Evolutionary conservation across 176 grass and related monocot species (phyloP).

Genomic region (Oropetium thomaeum): DNA sequence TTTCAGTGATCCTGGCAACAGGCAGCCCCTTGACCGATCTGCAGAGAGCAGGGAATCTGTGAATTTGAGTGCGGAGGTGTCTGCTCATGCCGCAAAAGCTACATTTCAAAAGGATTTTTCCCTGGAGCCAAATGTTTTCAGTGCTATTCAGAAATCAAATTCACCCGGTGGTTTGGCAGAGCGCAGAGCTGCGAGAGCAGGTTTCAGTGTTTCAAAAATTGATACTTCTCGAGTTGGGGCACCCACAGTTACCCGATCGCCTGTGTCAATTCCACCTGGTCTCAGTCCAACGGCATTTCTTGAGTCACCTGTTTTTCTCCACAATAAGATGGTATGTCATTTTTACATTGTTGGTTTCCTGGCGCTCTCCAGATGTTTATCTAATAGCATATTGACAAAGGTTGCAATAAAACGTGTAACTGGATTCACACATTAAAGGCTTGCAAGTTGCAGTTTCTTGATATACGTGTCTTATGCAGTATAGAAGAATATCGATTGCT

Average conservation of each 20-base stretch:
- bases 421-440: background rate
- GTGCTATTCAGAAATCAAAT: constrained; percentile 49
- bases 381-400: background rate
- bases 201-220: constrained; percentile 75
- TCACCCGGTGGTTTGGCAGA: constrained; percentile 58
- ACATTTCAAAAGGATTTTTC: constrained; percentile 41
- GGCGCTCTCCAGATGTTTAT: background rate
- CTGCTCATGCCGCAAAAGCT: constrained; percentile 25
- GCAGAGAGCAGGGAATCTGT: constrained; percentile 27
- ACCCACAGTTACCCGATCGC: constrained; percentile 54
- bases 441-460: constrained; percentile 15
- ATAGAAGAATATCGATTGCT: constrained; percentile 13
- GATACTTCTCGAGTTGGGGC: constrained; percentile 68
- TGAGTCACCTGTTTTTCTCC: constrained; percentile 91
- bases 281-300: constrained; percentile 82
- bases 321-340: constrained; percentile 66
- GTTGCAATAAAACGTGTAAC: constrained; percentile 11
- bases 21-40: constrained; percentile 18
- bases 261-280: constrained; percentile 88
- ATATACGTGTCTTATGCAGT: background rate
- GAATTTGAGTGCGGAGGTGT: constrained; percentile 34
- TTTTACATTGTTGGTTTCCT: constrained; percentile 28
- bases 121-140: constrained; percentile 39
- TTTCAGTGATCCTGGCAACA: constrained; percentile 44
- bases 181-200: constrained; percentile 74